Evolutionary conservation across 179 eudicot species (phyloP).

Genomic region (Monotropa hypopitys): DNA sequence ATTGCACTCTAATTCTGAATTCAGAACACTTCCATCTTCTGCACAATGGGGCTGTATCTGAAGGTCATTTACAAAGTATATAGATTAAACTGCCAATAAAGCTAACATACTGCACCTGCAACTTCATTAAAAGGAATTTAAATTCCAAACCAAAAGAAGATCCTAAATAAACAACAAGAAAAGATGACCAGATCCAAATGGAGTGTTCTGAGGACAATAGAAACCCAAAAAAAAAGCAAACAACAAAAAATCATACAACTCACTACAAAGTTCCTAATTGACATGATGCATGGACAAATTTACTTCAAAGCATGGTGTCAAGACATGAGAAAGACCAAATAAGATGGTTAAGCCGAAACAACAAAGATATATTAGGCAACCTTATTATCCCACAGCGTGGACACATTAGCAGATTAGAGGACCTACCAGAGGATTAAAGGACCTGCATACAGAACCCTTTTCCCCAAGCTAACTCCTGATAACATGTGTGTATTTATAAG

Average conservation of each 20-base stretch:
- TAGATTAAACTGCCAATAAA: background rate
- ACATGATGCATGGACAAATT: background rate
- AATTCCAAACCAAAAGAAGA: background rate
- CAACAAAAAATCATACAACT: background rate
- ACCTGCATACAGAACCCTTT: background rate
- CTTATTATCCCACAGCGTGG: background rate
- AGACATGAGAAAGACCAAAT: too few relatives aligned
- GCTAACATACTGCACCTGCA: background rate
- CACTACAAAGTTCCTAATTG: background rate
- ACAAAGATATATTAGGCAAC: background rate
- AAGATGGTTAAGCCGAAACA: background rate
- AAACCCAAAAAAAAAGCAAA: background rate
- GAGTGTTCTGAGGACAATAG: background rate
- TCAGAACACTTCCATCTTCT: constrained; percentile 16
- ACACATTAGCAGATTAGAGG: background rate
- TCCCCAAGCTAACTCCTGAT: background rate
- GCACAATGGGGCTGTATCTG: constrained; percentile 18
- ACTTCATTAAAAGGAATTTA: background rate
- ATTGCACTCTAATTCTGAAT: constrained; percentile 17
- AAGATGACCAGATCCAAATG: background rate
- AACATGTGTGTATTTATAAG: background rate
- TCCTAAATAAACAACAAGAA: background rate
- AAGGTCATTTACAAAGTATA: constrained; percentile 8
- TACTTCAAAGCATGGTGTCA: background rate
- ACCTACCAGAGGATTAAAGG: background rate